Evolutionary conservation across 139 green algal species (phyloP), one percentile per base, ranked within the genome.

Genomic region (Limnomonas spitsbergensis): DNA sequence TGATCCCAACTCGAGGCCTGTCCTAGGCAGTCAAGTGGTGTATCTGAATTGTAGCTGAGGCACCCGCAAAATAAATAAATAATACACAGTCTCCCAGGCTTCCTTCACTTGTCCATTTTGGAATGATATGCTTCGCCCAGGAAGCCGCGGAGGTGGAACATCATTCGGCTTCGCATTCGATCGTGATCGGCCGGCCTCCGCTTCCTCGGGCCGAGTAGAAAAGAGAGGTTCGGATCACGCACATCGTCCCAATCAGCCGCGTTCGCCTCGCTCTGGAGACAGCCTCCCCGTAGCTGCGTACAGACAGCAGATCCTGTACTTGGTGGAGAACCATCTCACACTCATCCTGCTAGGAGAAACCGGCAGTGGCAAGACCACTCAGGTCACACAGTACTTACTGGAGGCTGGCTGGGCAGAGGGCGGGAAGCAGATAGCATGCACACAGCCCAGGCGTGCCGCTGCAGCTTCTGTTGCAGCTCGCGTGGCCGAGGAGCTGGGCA

Each of bases 281-380:
- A 68, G 6, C 1, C 71, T 91, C 37, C 86, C 86, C 1, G 80
- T 84, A 0, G 53, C 69, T 24, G n/a, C 34, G 1, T 68, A 85
- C 54, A 77, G 75, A 39, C 85, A 79, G 0, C 76, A 95, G 81
- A 84, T 97, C 2, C 78, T 97, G 36, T 95, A 94, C 67, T 81
- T 94, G 24, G 81, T 97, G 0, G 93, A 97, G 70, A 70, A 79
- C 0, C 92, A 95, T 73, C 82, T 88, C 2, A 87, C 78, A 0
- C 81, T 97, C 1, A 77, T 97, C 2, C 82, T 97, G 0, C 93
- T 99, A 31, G 95, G 95, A 1, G 95, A 99, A 78, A 99, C 94
- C 0, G 94, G 94, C n/a, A 93, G 88, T 61, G 94, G 94, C 66
- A 98, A 98, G 81, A 95, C 93, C 1, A 98, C 94, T 26, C 89